Conservation (phyloP, 164 flowering plant genomes). For the Tinospora cordifolia region DNA sequence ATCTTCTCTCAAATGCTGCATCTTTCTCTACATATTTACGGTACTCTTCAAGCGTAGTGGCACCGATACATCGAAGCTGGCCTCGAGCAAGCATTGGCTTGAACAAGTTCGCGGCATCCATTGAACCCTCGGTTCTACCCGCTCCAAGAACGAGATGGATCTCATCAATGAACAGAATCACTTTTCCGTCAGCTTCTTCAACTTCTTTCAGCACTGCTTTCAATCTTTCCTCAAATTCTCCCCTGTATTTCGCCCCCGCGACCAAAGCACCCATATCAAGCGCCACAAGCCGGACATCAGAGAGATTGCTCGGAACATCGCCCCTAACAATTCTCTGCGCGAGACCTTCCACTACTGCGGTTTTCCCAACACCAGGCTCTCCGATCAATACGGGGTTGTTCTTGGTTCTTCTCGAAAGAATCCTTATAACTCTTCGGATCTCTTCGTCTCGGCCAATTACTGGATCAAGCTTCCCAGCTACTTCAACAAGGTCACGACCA, state of each 20-base stretch:
- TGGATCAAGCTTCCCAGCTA: slow-evolving; percentile 68
- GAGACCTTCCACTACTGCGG: slow-evolving; percentile 70
- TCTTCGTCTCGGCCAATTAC: slow-evolving; percentile 83
- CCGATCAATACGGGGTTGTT: slow-evolving; percentile 77
- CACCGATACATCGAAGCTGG: slow-evolving; percentile 64
- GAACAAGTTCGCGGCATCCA: slow-evolving; percentile 75
- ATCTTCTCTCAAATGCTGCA: slow-evolving; percentile 67
- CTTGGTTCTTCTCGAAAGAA: slow-evolving; percentile 61
- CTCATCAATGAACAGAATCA: slow-evolving; percentile 64
- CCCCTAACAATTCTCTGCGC: slow-evolving; percentile 72
- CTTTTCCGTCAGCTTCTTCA: slow-evolving; percentile 43
- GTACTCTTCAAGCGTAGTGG: slow-evolving; percentile 65
- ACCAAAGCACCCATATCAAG: slow-evolving; percentile 70
- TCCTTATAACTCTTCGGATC: slow-evolving; percentile 52
- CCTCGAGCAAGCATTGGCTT: slow-evolving; percentile 81
- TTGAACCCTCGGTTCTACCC: slow-evolving; percentile 58
- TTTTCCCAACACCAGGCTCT: slow-evolving; percentile 76
- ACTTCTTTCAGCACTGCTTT: slow-evolving; percentile 68
- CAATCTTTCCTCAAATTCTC: slow-evolving; percentile 68
- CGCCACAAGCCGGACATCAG: slow-evolving; percentile 62
- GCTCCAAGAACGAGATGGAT: slow-evolving; percentile 64
- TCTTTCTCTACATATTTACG: slow-evolving; percentile 75
- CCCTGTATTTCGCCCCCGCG: slow-evolving; percentile 67
- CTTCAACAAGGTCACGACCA: slow-evolving; percentile 7
- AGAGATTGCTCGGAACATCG: slow-evolving; percentile 63